phyloP scores from a whole-genome alignment of 768 basidiomycete genomes.

The Rossbeevera mucosa region DNA sequence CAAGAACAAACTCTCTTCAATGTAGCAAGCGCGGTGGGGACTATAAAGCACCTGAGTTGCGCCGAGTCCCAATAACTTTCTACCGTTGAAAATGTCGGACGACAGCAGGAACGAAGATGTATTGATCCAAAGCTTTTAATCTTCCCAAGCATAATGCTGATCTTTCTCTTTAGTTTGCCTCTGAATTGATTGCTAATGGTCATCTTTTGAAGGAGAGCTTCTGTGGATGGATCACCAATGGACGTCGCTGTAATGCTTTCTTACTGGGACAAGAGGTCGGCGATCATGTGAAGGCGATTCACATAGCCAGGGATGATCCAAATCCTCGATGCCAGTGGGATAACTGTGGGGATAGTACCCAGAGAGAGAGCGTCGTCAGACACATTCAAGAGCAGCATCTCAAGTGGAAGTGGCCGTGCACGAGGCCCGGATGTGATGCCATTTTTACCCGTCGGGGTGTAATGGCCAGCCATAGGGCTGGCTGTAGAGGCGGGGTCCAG shows the following conservation, averaged over 20 bases:
- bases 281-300: conserved; percentile 12
- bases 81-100: conserved; percentile 8
- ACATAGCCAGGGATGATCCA: background rate
- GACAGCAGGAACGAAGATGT: conserved; percentile 9
- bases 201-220: background rate
- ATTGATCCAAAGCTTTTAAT: background rate
- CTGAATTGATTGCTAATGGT: conserved; percentile 5
- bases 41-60: too few species aligned
- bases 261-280: conserved; percentile 16
- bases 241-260: background rate
- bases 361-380: conserved; percentile 10
- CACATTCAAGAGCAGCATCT: conserved; percentile 26
- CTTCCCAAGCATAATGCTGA: background rate
- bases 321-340: conserved; percentile 14
- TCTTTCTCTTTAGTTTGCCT: conserved; percentile 5
- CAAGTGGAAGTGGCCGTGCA: conserved; percentile 19
- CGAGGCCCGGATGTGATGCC: conserved; percentile 7
- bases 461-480: conserved; percentile 14
- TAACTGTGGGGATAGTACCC: conserved; percentile 11
- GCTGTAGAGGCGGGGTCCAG: background rate
- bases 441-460: conserved; percentile 18
- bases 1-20: background rate
- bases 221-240: conserved; percentile 16
- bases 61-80: background rate
- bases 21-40: too few species aligned